Evolutionary conservation across 345 rosid species (phyloP).

Genomic region (Moricandia moricandioides): DNA sequence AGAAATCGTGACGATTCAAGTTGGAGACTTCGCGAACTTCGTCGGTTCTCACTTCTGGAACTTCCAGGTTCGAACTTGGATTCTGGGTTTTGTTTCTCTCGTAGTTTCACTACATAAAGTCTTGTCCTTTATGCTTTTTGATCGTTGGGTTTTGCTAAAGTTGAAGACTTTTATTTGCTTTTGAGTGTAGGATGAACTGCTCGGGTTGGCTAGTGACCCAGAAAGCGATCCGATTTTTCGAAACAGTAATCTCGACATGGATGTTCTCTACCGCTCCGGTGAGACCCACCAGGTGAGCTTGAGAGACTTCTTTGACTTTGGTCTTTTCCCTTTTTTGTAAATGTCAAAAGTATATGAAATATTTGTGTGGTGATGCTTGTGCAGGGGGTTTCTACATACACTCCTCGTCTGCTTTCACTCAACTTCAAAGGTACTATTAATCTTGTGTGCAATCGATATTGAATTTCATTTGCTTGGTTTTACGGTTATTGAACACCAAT

Average conservation of each 20-base stretch:
- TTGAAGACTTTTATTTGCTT: slow-evolving; percentile 8
- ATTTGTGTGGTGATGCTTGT: not conserved
- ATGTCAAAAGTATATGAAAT: not conserved
- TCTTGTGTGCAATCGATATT: too few relatives aligned
- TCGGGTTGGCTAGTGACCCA: slow-evolving; percentile 75
- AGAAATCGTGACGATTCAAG: slow-evolving; percentile 81
- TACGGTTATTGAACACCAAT: not conserved
- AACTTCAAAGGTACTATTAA: slow-evolving; percentile 70
- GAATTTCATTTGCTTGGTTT: not conserved
- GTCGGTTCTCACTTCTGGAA: slow-evolving; percentile 99
- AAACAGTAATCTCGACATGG: slow-evolving; percentile 59
- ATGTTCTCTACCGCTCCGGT: slow-evolving; percentile 78
- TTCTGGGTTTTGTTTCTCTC: too few relatives aligned
- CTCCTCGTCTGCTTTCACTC: slow-evolving; percentile 81
- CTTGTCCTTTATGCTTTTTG: too few relatives aligned
- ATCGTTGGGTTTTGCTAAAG: not conserved
- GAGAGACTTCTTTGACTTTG: slow-evolving; percentile 15
- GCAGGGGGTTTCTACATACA: slow-evolving; percentile 72
- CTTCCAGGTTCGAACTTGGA: slow-evolving; percentile 58
- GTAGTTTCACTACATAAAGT: too few relatives aligned
- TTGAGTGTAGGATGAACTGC: slow-evolving; percentile 72
- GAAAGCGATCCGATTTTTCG: slow-evolving; percentile 62
- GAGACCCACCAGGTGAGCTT: slow-evolving; percentile 63
- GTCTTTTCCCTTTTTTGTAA: not conserved
- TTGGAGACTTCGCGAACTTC: slow-evolving; percentile 83